Evolutionary conservation across 805 yeast species (phyloP).

Genomic region (Zygosaccharomyces rouxii): DNA sequence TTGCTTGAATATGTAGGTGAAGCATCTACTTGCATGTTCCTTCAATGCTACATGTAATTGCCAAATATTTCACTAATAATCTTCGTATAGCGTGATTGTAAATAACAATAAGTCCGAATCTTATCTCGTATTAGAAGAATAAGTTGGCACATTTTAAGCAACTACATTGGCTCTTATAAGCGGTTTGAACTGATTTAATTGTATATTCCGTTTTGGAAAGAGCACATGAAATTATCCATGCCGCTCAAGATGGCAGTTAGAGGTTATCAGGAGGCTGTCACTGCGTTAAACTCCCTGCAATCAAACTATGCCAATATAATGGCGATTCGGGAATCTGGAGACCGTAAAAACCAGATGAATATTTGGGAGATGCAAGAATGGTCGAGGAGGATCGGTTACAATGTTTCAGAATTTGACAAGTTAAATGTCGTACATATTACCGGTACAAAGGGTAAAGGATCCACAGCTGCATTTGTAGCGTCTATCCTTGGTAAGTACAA

Average conservation of each 20-base stretch:
- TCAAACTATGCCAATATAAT: constrained; percentile 88
- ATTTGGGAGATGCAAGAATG: constrained; percentile 85
- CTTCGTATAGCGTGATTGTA: background rate
- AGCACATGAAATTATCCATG: constrained; percentile 16
- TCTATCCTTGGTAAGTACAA: constrained; percentile 67
- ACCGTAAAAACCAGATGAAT: constrained; percentile 57
- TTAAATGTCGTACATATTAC: constrained; percentile 87
- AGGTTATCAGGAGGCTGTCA: constrained; percentile 65
- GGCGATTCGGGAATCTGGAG: constrained; percentile 69
- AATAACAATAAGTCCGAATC: background rate
- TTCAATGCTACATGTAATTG: background rate
- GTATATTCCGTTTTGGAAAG: background rate
- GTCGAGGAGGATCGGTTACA: constrained; percentile 65
- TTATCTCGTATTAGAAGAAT: background rate
- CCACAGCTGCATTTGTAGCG: constrained; percentile 91
- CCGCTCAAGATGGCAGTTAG: constrained; percentile 24
- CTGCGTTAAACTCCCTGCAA: constrained; percentile 79
- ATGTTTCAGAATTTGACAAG: constrained; percentile 60
- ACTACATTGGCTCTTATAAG: background rate
- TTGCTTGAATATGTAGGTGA: background rate
- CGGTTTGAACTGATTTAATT: background rate
- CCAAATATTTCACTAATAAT: background rate
- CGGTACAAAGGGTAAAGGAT: constrained; percentile 98
- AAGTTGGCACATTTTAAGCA: background rate
- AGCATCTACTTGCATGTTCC: background rate